Evolutionary conservation across 495 filamentous ascomycete species (phyloP).

Genomic region (Tetracladium marchalianum): DNA sequence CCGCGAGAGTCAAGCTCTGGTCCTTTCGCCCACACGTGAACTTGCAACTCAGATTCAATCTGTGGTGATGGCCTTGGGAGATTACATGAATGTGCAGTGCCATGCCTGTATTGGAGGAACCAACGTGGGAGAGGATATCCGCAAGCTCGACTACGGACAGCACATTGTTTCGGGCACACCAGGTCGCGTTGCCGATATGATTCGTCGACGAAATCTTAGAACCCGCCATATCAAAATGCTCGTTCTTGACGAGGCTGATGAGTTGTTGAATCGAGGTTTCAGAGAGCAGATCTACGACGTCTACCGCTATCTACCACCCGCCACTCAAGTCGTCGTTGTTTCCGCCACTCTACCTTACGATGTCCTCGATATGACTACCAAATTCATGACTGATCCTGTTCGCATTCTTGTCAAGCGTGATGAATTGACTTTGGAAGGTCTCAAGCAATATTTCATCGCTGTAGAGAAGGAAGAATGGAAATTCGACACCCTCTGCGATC

Average conservation of each 20-base stretch:
- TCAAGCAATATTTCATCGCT: slow-evolving; percentile 99
- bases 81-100: slow-evolving; percentile 99
- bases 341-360: slow-evolving; percentile 97
- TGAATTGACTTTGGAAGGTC: slow-evolving; percentile 93
- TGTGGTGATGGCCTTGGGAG: slow-evolving; percentile 91
- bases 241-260: slow-evolving; percentile 95
- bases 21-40: slow-evolving; percentile 96
- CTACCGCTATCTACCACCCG: slow-evolving; percentile 90
- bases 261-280: slow-evolving; percentile 85
- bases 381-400: slow-evolving; percentile 99
- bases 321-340: slow-evolving; percentile 95
- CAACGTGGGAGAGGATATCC: slow-evolving; percentile 93
- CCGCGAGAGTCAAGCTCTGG: slow-evolving; percentile 84
- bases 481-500: slow-evolving; percentile 97
- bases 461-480: slow-evolving; percentile 99
- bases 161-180: slow-evolving; percentile 96
- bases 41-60: slow-evolving; percentile 97
- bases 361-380: slow-evolving; percentile 97
- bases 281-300: slow-evolving; percentile 99
- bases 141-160: slow-evolving; percentile 91
- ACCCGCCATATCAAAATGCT: slow-evolving; percentile 98
- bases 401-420: slow-evolving; percentile 99
- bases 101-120: slow-evolving; percentile 98
- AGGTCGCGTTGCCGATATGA: slow-evolving; percentile 97
- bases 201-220: slow-evolving; percentile 86